These are phyloP conservation scores for Inosperma sp. DNA, from an alignment of 768 basidiomycete genomes.

Conservation along the genomic window DNA sequence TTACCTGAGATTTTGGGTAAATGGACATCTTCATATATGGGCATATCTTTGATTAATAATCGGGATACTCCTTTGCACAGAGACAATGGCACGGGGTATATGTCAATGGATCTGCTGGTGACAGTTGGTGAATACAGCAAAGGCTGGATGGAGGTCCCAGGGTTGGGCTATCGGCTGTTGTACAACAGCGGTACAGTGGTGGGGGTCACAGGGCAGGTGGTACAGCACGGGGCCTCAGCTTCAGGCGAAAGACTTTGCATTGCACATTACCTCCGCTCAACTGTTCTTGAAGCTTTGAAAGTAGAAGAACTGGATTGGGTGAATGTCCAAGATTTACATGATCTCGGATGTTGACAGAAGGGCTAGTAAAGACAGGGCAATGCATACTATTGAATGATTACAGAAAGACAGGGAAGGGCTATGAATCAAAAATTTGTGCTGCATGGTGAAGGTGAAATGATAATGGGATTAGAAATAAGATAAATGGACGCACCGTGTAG, in stretches of 20 bases:
- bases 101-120: not conserved
- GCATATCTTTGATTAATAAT: not conserved
- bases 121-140: not conserved
- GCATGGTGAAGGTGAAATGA: too few relatives aligned
- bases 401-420: too few relatives aligned
- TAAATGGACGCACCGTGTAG: too few relatives aligned
- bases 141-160: not conserved
- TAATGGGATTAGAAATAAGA: too few relatives aligned
- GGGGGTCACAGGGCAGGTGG: not conserved
- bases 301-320: conserved; percentile 19
- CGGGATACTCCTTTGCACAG: not conserved
- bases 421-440: too few relatives aligned
- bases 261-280: not conserved
- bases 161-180: not conserved
- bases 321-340: too few relatives aligned
- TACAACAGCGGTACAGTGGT: not conserved
- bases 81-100: not conserved
- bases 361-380: too few relatives aligned
- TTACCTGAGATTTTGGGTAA: too few relatives aligned
- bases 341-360: too few relatives aligned
- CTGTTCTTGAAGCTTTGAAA: not conserved
- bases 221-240: not conserved
- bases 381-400: too few relatives aligned
- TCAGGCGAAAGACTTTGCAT: not conserved
- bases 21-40: not conserved